A percentile compares a stretch with the other conserved stretches of the same genome.
Evolutionary conservation across 139 green algal genomes (phyloP).

Genomic region (Mychonastes homosphaera): DNA sequence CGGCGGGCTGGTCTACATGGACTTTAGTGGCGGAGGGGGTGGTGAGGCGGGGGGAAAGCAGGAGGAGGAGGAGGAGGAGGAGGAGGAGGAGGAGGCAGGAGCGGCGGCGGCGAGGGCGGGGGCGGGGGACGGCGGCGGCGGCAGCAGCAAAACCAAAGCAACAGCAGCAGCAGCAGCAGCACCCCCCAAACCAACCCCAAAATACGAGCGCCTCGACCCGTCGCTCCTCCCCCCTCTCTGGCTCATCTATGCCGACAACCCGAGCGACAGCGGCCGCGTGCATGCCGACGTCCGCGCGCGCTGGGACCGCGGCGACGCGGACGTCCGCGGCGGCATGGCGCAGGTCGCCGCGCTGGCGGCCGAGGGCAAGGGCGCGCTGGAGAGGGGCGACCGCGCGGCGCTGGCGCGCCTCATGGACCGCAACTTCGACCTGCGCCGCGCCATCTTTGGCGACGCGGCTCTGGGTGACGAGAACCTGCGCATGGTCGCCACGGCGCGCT

Average conservation of each 20-base stretch:
- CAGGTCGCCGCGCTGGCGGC: constrained; percentile 44
- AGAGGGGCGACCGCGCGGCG: constrained; percentile 15
- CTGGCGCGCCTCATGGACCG: constrained; percentile 54
- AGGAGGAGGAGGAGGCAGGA: no score
- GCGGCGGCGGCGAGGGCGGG: no score
- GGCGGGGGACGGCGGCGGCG: constrained; percentile 28
- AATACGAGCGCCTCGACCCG: constrained; percentile 41
- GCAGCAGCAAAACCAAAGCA: no score
- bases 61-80: no score
- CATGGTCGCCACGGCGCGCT: constrained; percentile 62
- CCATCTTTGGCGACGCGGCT: constrained; percentile 56
- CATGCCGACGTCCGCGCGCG: constrained; percentile 53
- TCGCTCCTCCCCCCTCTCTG: constrained; percentile 49
- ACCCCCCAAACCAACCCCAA: no score
- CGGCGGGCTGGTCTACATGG: constrained; percentile 77
- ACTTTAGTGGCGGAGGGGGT: no score
- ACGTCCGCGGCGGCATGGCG: constrained; percentile 42
- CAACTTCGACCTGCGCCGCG: constrained; percentile 55
- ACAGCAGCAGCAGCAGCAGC: no score
- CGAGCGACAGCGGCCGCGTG: constrained; percentile 64
- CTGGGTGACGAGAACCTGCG: constrained; percentile 58
- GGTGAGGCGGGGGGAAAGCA: no score
- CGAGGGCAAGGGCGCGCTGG: constrained; percentile 42
- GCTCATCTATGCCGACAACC: constrained; percentile 51
- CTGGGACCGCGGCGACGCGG: constrained; percentile 57